These are phyloP conservation scores for Ammopiptanthus mongolicus DNA, from an alignment of 306 rosid species.

Conservation along the genomic window DNA sequence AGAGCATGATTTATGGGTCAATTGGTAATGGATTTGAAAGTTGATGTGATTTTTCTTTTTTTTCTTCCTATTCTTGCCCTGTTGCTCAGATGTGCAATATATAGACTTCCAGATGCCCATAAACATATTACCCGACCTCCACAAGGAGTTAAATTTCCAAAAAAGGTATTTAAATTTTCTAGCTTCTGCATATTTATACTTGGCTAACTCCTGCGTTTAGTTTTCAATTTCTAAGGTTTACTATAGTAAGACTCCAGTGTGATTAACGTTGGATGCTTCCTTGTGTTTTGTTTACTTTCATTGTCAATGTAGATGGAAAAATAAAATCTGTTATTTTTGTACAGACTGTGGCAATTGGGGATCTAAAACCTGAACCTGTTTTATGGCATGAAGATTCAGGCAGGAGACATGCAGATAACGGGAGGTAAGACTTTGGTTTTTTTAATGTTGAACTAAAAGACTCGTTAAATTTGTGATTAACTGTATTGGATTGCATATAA, in stretches of 20 bases:
- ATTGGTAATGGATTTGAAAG: neutral
- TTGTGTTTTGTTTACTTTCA: neutral
- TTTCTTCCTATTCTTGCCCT: neutral
- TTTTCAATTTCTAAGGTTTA: neutral
- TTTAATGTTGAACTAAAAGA: neutral
- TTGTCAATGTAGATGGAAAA: neutral
- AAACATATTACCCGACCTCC: conserved; percentile 72
- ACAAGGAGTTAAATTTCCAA: conserved; percentile 63
- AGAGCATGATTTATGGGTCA: neutral
- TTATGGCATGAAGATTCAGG: conserved; percentile 92
- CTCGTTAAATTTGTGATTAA: conserved; percentile 2
- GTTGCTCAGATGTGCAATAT: conserved; percentile 72
- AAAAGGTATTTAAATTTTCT: conserved; percentile 54
- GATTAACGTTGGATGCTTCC: neutral
- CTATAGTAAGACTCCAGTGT: neutral
- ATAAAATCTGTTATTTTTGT: neutral
- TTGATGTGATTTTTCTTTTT: neutral
- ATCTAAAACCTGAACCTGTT: conserved; percentile 71
- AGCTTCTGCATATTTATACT: neutral
- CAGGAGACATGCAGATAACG: conserved; percentile 36
- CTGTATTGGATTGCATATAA: neutral
- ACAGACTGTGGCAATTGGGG: conserved; percentile 62
- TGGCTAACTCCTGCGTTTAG: neutral
- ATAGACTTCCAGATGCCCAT: conserved; percentile 72
- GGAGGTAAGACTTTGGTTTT: conserved; percentile 37